Evolutionary conservation across 371 early-diverging fungal genomes (phyloP).

Genomic region (Mucor piriformis): DNA sequence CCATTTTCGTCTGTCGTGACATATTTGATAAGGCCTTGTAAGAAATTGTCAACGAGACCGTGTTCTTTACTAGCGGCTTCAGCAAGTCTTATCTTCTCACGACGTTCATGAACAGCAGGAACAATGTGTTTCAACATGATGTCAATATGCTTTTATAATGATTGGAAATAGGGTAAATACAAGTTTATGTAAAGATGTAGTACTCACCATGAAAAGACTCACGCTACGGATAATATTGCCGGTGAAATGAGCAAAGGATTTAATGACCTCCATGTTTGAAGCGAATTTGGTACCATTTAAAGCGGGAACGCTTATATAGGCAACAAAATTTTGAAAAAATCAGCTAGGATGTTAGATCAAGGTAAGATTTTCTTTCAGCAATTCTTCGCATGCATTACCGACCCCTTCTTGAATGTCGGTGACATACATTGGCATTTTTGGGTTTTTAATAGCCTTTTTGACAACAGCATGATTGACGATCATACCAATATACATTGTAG

Average conservation of each 20-base stretch:
- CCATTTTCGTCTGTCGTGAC: slow-evolving; percentile 24
- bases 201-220: slow-evolving; percentile 20
- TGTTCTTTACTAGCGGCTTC: slow-evolving; percentile 7
- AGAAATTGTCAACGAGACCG: slow-evolving; percentile 15
- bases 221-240: slow-evolving; percentile 36
- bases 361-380: slow-evolving; percentile 9
- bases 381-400: slow-evolving; percentile 18
- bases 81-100: slow-evolving; percentile 13
- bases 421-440: slow-evolving; percentile 24
- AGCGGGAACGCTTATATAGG: slow-evolving; percentile 44
- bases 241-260: slow-evolving; percentile 44
- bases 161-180: background rate
- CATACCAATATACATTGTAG: slow-evolving; percentile 33
- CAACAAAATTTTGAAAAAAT: slow-evolving; percentile 39
- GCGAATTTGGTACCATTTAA: slow-evolving; percentile 36
- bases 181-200: slow-evolving; percentile 26
- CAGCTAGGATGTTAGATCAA: slow-evolving; percentile 11
- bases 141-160: background rate
- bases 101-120: slow-evolving; percentile 24
- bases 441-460: slow-evolving; percentile 17
- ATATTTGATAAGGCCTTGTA: slow-evolving; percentile 33
- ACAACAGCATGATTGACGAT: slow-evolving; percentile 34
- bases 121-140: slow-evolving; percentile 33
- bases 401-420: slow-evolving; percentile 28
- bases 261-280: slow-evolving; percentile 27